Base-by-base conservation (phyloP, 345 rosid genomes). In the Eucalyptus marginata region DNA sequence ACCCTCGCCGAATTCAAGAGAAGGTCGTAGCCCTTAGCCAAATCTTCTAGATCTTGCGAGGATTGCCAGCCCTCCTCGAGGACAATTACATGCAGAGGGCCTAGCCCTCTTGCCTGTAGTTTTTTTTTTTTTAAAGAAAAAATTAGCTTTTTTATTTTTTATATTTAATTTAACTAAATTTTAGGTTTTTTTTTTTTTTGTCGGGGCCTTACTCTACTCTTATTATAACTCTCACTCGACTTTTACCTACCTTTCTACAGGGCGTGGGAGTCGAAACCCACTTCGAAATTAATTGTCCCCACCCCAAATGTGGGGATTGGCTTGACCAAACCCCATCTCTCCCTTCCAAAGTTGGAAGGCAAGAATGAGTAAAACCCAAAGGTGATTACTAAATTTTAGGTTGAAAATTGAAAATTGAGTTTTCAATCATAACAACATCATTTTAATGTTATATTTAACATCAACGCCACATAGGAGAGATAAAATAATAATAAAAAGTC, bases 41-140 rank as follows among this genome's bases (percentile, higher is more conserved):
- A 6, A 18, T 33, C 14, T 71, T 12, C 13, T 7, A 0, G n/a
- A 71, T 71, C 46, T 71, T 16, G 25, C 0, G 11, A 71, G 81
- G 80, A 44, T 71, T 2, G 44, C 43, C 7, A 0, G 7, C 13
- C 44, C 25, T 71, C 4, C 13, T 4, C 6, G 1, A 36, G 43
- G 24, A 68, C 22, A 36, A 25, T 40, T 18, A 33, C 44, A 68
- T 1, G 12, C 1, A 0, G 2, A 17, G 22, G 44, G 4, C 13
- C 13, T 18, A 4, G 27, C 27, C 47, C 29, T 20, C 47, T 10
- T 7, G 5, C 15, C 0, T 40, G 2, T 0, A 10, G 2, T 20
- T 76, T 33, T 3, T 71, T 36, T 36, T 15, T 1, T 8, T 68
- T 27, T 13, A 2, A 24, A 25, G 0, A 31, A 7, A 33, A 6